phyloP scores from a whole-genome alignment of 202 grass and related monocot species.

The Saccharum hybrid region DNA sequence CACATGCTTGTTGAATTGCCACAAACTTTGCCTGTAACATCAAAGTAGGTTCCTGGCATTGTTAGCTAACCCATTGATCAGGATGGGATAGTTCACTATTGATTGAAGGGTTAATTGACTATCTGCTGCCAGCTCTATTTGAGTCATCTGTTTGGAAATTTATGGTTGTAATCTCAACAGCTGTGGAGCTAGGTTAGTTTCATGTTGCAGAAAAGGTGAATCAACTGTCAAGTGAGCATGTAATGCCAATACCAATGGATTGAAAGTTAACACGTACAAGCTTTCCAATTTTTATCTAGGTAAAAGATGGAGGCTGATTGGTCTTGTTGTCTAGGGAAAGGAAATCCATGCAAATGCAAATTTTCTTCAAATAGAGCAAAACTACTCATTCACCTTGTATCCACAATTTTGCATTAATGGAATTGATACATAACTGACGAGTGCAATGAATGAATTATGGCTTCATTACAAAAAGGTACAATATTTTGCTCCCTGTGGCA shows the following conservation, averaged over 20 bases:
- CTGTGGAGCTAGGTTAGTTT: not conserved
- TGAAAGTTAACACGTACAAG: slow-evolving; percentile 1
- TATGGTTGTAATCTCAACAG: slow-evolving; percentile 29
- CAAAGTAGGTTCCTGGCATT: slow-evolving; percentile 44
- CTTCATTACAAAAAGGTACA: not conserved
- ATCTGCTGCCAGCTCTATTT: not conserved
- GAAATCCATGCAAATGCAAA: slow-evolving; percentile 14
- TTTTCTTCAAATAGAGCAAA: slow-evolving; percentile 31
- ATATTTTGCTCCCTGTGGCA: not conserved
- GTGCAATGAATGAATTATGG: slow-evolving; percentile 25
- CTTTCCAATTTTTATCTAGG: slow-evolving; percentile 25
- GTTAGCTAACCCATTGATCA: slow-evolving; percentile 43
- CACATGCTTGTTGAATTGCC: slow-evolving; percentile 71
- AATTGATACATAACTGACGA: slow-evolving; percentile 9
- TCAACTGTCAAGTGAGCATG: slow-evolving; percentile 14
- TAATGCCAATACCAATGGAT: slow-evolving; percentile 22
- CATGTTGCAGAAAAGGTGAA: slow-evolving; percentile 38
- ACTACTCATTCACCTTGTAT: slow-evolving; percentile 30
- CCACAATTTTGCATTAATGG: slow-evolving; percentile 5
- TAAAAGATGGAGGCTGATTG: slow-evolving; percentile 25
- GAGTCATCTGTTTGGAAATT: slow-evolving; percentile 2
- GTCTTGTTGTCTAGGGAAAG: not conserved
- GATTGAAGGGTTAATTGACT: slow-evolving; percentile 30
- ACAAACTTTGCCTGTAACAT: slow-evolving; percentile 52
- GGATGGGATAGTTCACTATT: slow-evolving; percentile 19